phyloP scores from a whole-genome alignment of 129 eudicot species.

The Mikania micrantha region DNA sequence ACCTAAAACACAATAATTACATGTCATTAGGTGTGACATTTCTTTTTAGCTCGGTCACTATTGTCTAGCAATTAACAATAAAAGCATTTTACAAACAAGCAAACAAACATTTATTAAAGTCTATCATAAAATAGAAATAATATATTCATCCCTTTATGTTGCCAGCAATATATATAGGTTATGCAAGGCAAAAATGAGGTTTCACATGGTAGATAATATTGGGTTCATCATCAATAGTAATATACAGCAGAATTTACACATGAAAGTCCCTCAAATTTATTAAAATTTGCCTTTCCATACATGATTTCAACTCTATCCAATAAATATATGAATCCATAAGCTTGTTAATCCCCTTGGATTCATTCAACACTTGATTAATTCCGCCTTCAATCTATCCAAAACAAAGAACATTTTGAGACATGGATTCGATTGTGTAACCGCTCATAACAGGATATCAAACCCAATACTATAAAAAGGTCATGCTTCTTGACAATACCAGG shows the following conservation, averaged over 20 bases:
- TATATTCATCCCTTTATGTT: too few relatives aligned
- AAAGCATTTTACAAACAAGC: too few relatives aligned
- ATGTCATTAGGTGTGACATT: too few relatives aligned
- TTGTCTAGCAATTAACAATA: too few relatives aligned
- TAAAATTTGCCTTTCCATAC: conserved; percentile 20
- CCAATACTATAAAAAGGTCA: not conserved
- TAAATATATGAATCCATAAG: conserved; percentile 16
- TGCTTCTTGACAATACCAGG: not conserved
- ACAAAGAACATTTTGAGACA: not conserved
- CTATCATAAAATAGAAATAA: too few relatives aligned
- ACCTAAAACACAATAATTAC: too few relatives aligned
- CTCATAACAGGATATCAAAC: not conserved
- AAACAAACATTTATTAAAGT: too few relatives aligned
- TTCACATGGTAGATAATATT: not conserved
- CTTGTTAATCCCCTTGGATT: conserved; percentile 1
- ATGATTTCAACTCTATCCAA: conserved; percentile 19
- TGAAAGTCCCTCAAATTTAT: conserved; percentile 4
- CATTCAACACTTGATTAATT: not conserved
- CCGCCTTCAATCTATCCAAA: conserved; percentile 8
- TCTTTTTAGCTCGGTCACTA: too few relatives aligned
- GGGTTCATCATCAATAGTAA: conserved; percentile 4
- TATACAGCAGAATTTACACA: conserved; percentile 23
- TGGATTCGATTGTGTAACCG: not conserved
- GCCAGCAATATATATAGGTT: too few relatives aligned
- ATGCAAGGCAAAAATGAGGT: not conserved